Base-by-base conservation (phyloP, 1,139 yeast species). In the Nadsonia commutata region DNA sequence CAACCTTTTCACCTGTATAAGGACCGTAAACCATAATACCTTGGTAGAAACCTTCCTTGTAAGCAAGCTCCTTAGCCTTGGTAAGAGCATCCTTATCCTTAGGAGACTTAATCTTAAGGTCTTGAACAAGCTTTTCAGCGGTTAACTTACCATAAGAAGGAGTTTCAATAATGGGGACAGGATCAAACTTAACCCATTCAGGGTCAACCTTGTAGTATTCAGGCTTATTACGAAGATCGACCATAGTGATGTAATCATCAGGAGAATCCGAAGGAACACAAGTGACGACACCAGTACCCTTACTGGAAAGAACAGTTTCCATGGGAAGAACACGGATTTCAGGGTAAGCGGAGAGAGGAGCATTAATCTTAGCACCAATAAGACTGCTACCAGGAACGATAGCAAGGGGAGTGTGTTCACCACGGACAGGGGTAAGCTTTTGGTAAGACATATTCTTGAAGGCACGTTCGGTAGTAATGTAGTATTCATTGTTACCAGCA, bases 261-360 rank as follows among this genome's bases (percentile, higher is more conserved):
- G 99, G 97, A 46, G 97, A 88, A 65, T 88, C 96, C 16, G 95
- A 81, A 51, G 98, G 98, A 51, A 88, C 98, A 70, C 96, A 93
- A 13, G 97, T 90, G 47, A 93, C 98, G 39, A 90, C 97, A 69
- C 97, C 98, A 43, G 98, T 93, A 73, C 98, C 98, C 70, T 93
- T 90, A 47, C 78, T 72, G 38, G 95, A 94, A 62, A 90, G 71
- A 47, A 93, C 90, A 33, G 96, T 85, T 65, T 90, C 97, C 99
- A 90, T 90, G 52, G 99, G 99, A 55, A 90, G 73, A 47, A 93
- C 81, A 57, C 93, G 74, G 53, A 90, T 70, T 55, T 82, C 77
- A 46, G 76, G 68, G 61, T 77, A 69, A 18, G 71, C 71, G 16
- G 96, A 76, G 53, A 82, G 68, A 48, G 98, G 98, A 31, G 98